Evolutionary conservation across 805 yeast species (phyloP), one percentile per base, ranked within the genome.

Genomic region (Blastobotrys chiropterorum): DNA sequence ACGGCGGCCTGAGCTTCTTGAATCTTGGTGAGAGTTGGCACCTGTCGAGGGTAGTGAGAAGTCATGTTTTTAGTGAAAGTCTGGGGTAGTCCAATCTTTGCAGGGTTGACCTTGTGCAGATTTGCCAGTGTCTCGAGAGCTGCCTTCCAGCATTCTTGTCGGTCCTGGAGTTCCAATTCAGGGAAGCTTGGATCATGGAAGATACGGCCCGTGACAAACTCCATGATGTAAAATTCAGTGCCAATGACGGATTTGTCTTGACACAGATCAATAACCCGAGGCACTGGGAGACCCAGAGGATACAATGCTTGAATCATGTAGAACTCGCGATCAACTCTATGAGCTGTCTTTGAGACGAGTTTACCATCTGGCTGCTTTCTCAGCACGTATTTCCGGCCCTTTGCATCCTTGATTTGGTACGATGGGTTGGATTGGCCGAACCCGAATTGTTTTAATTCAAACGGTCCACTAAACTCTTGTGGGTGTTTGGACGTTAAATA

Each of bases 351-450:
- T 15, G 81, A 74, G 15, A 80, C 74, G 45, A 81, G 67, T 52
- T 75, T 69, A 38, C 69, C 69, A 5, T 75, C 71, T 0, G 86
- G 86, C 59, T 81, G 81, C 56, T 81, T 70, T 51, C 86, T 67
- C 48, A 81, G 68, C 2, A 81, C 85, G 50, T 71, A 74, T 41
- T 70, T 66, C 26, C 61, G 65, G 0, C 72, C 72, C 3, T 55
- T 54, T 1, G 69, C 61, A 55, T 79, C 82, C 1, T 61, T 65
- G 21, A 80, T 50, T 26, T 77, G 71, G 60, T 80, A 81, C 0
- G 85, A 80, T 11, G 86, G 86, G 60, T 81, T 81, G 1, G 82
- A 77, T 62, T 81, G 86, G 14, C 86, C 86, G 62, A 76, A 79
- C 22, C 72, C 72, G 66, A 81, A 81, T 63, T 81, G 86, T 53